Evolutionary conservation across 2,329 filamentous ascomycete species (phyloP).

Genomic region (Chrysoporthe puriensis): DNA sequence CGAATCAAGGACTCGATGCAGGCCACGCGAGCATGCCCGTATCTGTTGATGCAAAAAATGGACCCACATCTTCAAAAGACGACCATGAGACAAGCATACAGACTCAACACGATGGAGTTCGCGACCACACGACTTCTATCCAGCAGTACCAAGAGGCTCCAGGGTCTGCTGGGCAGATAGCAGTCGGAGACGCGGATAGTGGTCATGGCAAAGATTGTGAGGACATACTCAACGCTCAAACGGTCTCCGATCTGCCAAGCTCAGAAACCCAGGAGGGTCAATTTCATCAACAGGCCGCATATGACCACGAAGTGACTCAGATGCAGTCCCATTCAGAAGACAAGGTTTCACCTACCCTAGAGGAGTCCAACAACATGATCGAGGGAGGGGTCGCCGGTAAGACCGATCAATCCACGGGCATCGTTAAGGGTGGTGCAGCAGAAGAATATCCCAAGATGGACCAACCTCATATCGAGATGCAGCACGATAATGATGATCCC

Average conservation of each 20-base stretch:
- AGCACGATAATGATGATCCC: neutral
- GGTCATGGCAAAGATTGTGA: neutral
- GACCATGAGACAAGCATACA: neutral
- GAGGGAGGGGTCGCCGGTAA: neutral
- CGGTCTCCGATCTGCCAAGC: too few relatives aligned
- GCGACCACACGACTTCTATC: neutral
- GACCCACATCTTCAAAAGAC: neutral
- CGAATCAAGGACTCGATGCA: neutral
- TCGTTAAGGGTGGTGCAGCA: constrained; percentile 19
- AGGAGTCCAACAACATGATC: neutral
- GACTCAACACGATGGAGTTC: neutral
- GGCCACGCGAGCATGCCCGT: too few relatives aligned
- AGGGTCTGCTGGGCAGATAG: neutral
- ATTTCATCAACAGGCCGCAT: neutral
- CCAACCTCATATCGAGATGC: neutral
- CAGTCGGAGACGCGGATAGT: neutral
- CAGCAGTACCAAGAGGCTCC: neutral
- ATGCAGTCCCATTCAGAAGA: neutral
- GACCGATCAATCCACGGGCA: neutral
- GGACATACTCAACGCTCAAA: neutral
- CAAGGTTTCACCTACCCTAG: neutral
- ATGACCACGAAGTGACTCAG: neutral
- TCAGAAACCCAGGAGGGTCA: neutral
- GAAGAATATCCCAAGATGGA: constrained; percentile 24
- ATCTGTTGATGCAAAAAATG: too few relatives aligned